phyloP scores from a whole-genome alignment of 177 flowering plant genomes.

The Vitis hybrid region DNA sequence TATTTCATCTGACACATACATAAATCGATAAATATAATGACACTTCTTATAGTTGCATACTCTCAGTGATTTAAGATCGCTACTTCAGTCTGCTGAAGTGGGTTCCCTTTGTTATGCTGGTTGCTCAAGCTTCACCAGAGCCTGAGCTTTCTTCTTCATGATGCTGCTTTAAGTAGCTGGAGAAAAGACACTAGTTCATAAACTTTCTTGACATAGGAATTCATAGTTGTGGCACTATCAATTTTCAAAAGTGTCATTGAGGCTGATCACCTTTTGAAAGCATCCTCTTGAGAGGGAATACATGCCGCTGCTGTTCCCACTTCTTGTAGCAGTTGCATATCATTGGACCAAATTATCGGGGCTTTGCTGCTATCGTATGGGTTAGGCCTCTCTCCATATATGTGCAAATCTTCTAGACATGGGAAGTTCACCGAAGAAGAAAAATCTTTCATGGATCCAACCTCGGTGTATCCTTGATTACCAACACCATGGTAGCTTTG shows the following conservation, averaged over 20 bases:
- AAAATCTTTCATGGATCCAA: slow-evolving; percentile 47
- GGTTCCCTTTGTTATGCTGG: too few relatives aligned
- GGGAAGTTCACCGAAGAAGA: slow-evolving; percentile 54
- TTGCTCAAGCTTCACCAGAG: too few relatives aligned
- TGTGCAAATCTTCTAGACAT: slow-evolving; percentile 74
- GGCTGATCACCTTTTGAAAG: slow-evolving; percentile 39
- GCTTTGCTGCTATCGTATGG: slow-evolving; percentile 47
- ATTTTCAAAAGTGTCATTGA: slow-evolving; percentile 14
- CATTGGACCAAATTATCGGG: slow-evolving; percentile 66
- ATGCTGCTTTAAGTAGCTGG: too few relatives aligned
- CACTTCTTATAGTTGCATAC: too few relatives aligned
- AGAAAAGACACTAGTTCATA: too few relatives aligned
- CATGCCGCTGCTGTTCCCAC: slow-evolving; percentile 32
- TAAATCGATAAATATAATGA: too few relatives aligned
- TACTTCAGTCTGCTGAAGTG: too few relatives aligned
- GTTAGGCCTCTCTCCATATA: slow-evolving; percentile 64
- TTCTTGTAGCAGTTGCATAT: slow-evolving; percentile 50
- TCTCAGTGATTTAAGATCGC: too few relatives aligned
- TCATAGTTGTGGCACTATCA: too few relatives aligned
- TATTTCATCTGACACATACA: too few relatives aligned
- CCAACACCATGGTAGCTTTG: slow-evolving; percentile 42
- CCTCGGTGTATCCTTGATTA: slow-evolving; percentile 30
- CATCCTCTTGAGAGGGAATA: slow-evolving; percentile 39
- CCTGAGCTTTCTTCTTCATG: too few relatives aligned
- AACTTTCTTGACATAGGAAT: too few relatives aligned